Conservation (phyloP, 2,329 filamentous ascomycete species). For the Arthrocladium fulminans region DNA sequence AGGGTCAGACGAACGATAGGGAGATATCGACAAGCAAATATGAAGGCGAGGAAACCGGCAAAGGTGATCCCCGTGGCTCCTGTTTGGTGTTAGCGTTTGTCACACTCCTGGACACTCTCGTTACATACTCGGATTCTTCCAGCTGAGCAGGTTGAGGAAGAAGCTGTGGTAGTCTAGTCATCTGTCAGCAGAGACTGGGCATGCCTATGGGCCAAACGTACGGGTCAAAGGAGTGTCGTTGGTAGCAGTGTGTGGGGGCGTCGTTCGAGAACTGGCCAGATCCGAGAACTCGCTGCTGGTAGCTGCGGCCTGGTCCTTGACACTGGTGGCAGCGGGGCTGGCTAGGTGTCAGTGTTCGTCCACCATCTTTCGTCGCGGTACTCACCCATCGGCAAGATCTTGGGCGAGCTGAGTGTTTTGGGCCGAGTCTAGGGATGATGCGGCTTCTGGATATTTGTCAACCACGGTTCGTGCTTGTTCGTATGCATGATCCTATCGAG, state of each 20-base stretch:
- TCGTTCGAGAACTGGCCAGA: conserved; percentile 46
- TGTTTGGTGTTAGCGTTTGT: conserved; percentile 30
- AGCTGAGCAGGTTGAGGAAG: conserved; percentile 56
- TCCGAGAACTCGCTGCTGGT: conserved; percentile 51
- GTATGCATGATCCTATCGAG: neutral
- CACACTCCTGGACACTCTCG: neutral
- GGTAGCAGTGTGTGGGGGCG: conserved; percentile 46
- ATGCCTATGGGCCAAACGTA: conserved; percentile 28
- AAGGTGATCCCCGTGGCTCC: conserved; percentile 55
- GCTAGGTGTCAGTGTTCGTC: conserved; percentile 2
- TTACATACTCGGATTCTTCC: conserved; percentile 30
- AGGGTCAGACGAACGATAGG: conserved; percentile 54
- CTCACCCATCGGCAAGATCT: conserved; percentile 27
- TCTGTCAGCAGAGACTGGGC: conserved; percentile 6
- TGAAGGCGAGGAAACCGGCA: conserved; percentile 46
- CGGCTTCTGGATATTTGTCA: conserved; percentile 33
- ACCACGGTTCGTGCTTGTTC: neutral
- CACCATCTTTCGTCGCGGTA: neutral
- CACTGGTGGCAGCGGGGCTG: conserved; percentile 47
- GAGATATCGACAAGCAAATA: conserved; percentile 55
- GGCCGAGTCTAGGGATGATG: conserved; percentile 40
- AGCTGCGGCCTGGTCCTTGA: conserved; percentile 48
- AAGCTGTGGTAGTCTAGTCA: conserved; percentile 55
- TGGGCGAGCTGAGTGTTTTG: conserved; percentile 44
- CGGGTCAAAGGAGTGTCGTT: conserved; percentile 56